Evolutionary conservation across 208 protist genomes (phyloP).

Genomic region (Leishmania braziliensis): DNA sequence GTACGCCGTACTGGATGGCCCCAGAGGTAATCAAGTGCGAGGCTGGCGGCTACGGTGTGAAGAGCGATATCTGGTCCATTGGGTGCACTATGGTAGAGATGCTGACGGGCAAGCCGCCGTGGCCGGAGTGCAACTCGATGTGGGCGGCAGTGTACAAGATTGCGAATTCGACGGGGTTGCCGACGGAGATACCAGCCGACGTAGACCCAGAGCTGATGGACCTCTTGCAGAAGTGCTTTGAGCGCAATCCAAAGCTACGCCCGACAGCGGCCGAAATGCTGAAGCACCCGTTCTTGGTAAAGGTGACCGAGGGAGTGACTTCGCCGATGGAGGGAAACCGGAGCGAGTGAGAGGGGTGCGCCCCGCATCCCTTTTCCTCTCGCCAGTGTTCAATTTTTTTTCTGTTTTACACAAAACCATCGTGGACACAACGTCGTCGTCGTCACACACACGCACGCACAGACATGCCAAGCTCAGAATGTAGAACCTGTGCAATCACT

Average conservation of each 20-base stretch:
- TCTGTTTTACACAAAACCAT: no score
- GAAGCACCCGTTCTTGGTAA: conserved; percentile 69
- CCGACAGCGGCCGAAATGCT: conserved; percentile 69
- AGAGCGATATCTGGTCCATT: conserved; percentile 94
- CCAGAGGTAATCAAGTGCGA: conserved; percentile 92
- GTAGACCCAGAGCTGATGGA: conserved; percentile 78
- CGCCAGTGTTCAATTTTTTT: no score
- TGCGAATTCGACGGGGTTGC: conserved; percentile 79
- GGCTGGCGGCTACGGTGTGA: conserved; percentile 87
- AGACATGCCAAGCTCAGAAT: no score
- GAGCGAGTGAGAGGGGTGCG: background rate
- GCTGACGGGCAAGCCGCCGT: conserved; percentile 90
- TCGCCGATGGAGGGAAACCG: background rate
- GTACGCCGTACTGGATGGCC: conserved; percentile 93
- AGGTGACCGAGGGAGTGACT: conserved; percentile 14
- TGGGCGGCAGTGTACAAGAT: conserved; percentile 91
- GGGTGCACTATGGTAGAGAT: conserved; percentile 95
- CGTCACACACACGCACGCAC: no score
- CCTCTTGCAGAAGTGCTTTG: conserved; percentile 77
- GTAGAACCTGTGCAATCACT: no score
- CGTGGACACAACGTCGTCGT: no score
- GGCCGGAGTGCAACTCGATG: conserved; percentile 90
- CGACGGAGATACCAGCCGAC: conserved; percentile 83
- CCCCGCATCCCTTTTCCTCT: no score
- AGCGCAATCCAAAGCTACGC: conserved; percentile 76